Evolutionary conservation across 1,284 basidiomycete genomes (phyloP), one percentile per base, ranked within the genome.

Genomic region (Coniferiporia weirii): DNA sequence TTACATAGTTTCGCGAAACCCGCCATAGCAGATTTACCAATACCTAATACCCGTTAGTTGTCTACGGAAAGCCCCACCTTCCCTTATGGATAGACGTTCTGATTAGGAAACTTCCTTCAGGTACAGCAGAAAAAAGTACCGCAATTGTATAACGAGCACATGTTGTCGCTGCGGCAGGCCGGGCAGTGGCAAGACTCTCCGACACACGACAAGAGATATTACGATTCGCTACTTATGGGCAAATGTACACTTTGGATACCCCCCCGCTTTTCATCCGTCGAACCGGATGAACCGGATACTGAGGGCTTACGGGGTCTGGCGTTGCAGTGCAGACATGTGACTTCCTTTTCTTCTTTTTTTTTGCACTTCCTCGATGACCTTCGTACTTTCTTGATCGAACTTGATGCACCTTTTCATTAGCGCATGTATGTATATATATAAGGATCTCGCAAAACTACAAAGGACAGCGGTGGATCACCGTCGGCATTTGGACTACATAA

Each of bases 1-100:
- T 87, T 70, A 74, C 72, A 67, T 81, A 70, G 17, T n/a, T 19
- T 46, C 44, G 9, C 15, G 38, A 15, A 40, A 27, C 27, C 27
- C 27, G 27, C 27, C 27, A 27, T 27, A 27, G 27, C 38, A 40
- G 38, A 12, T 19, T 46, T 46, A 20, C 17, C 19, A 12, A 43
- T 43, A n/a, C 27, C 27, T 27, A 27, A 40, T 40, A 40, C 38
- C 38, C 38, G 44, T 46, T n/a, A 46, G 44, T 20, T 19, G 4
- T 4, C n/a, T 8, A 8, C 40, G 7, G 3, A 46, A 46, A n/a
- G 8, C 44, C 19, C 44, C 17, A 17, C 8, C 8, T 19, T 46
- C 12, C 17, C 44, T 46, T 43, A n/a, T 13, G 40, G n/a, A 46
- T 19, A 20, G 19, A 46, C 12, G 19, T 40, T 40, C 44, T 46